Evolutionary conservation across 2,329 filamentous ascomycete genomes (phyloP), one percentile per base, ranked within the genome.

Genomic region (Lomentospora prolificans): DNA sequence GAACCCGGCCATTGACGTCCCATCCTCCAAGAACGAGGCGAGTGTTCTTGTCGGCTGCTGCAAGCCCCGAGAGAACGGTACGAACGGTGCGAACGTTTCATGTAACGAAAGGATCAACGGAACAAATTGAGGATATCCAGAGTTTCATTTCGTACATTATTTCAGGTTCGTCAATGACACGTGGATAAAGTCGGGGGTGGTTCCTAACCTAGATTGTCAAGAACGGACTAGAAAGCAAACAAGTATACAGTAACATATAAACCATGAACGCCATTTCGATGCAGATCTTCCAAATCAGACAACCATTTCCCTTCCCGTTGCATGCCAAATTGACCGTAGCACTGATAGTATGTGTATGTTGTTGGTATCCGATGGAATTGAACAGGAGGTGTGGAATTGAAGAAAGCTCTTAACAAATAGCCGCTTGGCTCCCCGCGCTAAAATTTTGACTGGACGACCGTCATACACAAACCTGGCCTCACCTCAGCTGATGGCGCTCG

Each of bases 1-100:
- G 50, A 77, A 76, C 60, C 75, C 74, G 24, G 72, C 74, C 6
- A 65, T 77, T 27, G 74, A 76, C 60, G 69, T 75, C 31, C 74
- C 72, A 4, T 67, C 63, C 2, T 63, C 50, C 3, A 64, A 61
- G 59, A 62, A 75, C 60, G 60, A 70, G 51, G 63, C 66, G 12
- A 76, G 73, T 57, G 72, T 75, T 3, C 59, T 76, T 9, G 65
- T 74, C 14, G 30, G 31, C 27, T 55, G 53, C 19, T 48, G 53
- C 19, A 44, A 52, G 14, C n/a, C 50, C 8, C 7, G 3, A 9
- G 48, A 30, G 28, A 51, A 51, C 25, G 48, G 48, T 10, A n/a
- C 10, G 48, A 14, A 14, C 3, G n/a, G n/a, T 22, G 25, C 48
- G 24, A 25, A 14, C 30, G 30, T 6, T 33, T 12, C 12, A 33